phyloP scores from a whole-genome alignment of 116 monocot species.

The Iris pallida region DNA sequence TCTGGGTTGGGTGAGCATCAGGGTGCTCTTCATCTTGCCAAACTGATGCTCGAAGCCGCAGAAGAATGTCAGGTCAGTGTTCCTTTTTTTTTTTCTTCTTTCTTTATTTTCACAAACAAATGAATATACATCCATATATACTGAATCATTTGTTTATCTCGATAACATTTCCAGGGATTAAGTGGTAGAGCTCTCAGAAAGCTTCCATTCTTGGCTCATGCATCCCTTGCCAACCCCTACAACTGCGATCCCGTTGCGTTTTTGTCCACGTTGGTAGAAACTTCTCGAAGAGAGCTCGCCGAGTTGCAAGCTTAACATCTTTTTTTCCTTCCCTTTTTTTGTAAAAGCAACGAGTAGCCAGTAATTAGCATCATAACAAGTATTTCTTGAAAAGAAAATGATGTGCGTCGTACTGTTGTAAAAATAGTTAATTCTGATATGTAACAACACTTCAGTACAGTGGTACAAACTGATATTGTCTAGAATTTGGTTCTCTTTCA shows the following conservation, averaged over 20 bases:
- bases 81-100: neutral
- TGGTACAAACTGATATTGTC: too few relatives aligned
- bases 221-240: constrained; percentile 41
- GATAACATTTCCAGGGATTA: constrained; percentile 40
- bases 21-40: constrained; percentile 30
- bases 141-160: neutral
- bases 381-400: too few relatives aligned
- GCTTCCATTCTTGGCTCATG: constrained; percentile 69
- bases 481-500: too few relatives aligned
- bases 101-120: neutral
- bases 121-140: neutral
- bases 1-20: constrained; percentile 17
- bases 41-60: constrained; percentile 69
- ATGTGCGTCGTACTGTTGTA: too few relatives aligned
- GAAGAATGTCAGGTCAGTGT: constrained; percentile 61
- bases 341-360: too few relatives aligned
- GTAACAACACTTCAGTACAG: too few relatives aligned
- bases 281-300: constrained; percentile 49
- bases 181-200: constrained; percentile 74
- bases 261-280: constrained; percentile 44
- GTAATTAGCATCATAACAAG: too few relatives aligned
- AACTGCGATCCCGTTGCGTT: constrained; percentile 42
- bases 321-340: too few relatives aligned
- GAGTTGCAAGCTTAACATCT: constrained; percentile 31
- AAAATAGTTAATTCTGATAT: too few relatives aligned